Base-by-base conservation (phyloP, 352 stramenopile genomes). In the Phytopythium kandeliae region DNA sequence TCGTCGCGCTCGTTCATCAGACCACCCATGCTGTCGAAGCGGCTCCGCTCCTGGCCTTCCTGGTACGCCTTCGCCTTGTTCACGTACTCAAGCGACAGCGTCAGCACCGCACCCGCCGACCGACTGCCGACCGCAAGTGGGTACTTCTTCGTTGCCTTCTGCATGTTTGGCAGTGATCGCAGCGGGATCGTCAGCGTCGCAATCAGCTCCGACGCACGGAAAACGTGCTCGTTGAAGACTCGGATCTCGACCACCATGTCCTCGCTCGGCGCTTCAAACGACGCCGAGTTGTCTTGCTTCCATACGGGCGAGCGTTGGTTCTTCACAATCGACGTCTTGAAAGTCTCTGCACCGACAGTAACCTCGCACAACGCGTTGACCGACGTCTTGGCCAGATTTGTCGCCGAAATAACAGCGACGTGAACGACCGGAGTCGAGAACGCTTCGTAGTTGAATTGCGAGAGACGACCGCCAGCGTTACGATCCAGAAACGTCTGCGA, bases 341-440 rank as follows among this genome's bases (percentile, higher is more conserved):
- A 93, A 12, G 83, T 90, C 43, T 91, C 83, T 16, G 77, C 71
- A 16, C 82, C 82, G 5, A 93, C 67, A 0, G 83, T 92, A 10
- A 93, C 72, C 58, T 93, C 83, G 62, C 83, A 93, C 53, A 92
- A 41, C 3, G 78, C 78, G 51, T 93, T 93, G 22, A 93, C 80
- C 5, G 74, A 77, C 15, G 74, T 68, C 55, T 89, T 90, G 11
- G 80, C 75, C 51, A 93, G 51, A 50, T 93, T 93, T 16, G 80
- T 90, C 12, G 80, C 83, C 16, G 83, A 92, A 30, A 93, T 47
- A 24, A 93, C 80, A n/a, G 64, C 68, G 41, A 89, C 75, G 62
- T 93, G 83, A 25, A 93, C 54, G 17, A 92, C 79, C 25, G 83
- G 83, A 6, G 78, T 89, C 16, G 78, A 78, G 54, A 93, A 93